Evolutionary conservation across 129 eudicot species (phyloP).

Genomic region (carrot (Daucus carota)): DNA sequence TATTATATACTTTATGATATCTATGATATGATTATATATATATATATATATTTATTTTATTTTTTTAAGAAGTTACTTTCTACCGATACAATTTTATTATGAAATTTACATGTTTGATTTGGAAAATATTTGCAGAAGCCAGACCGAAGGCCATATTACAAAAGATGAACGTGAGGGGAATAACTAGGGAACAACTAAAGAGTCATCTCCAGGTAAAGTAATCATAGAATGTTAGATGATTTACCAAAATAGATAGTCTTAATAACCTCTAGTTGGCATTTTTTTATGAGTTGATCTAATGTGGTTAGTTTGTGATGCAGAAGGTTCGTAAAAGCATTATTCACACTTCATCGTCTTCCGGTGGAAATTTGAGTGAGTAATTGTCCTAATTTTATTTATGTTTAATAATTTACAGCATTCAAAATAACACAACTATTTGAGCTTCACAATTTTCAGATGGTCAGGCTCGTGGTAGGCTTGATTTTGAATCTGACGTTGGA

Average conservation of each 20-base stretch:
- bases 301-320: not conserved
- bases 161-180: no score
- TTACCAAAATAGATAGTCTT: not conserved
- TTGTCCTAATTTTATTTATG: not conserved
- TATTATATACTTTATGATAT: no score
- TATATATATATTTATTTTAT: no score
- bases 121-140: no score
- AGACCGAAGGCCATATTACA: no score
- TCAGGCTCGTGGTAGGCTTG: not conserved
- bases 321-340: not conserved
- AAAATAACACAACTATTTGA: not conserved
- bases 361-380: not conserved
- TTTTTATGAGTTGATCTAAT: not conserved
- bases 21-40: no score
- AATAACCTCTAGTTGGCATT: not conserved
- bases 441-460: not conserved
- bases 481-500: no score
- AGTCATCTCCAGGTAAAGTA: no score
- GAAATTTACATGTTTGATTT: no score
- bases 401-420: not conserved
- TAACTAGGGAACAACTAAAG: no score
- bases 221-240: not conserved
- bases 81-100: no score
- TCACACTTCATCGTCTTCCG: not conserved
- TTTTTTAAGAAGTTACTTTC: no score